These are phyloP conservation scores for Xylaria sp. DNA, from an alignment of 2,329 filamentous ascomycete species.

Conservation along the genomic window DNA sequence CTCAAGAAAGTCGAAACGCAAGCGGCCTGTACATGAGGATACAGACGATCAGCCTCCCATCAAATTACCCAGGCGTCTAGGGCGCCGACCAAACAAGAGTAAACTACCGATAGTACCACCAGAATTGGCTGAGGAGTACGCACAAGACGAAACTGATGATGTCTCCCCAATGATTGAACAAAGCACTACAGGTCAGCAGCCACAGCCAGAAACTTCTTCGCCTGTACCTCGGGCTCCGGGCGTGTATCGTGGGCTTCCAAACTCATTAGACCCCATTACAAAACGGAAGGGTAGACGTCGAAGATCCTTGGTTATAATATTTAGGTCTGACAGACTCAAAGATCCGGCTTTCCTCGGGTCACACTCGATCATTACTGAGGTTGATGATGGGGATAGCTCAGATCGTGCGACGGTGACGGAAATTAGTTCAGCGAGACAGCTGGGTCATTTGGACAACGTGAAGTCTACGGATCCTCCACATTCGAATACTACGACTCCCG, in stretches of 20 bases:
- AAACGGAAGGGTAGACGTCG: constrained; percentile 46
- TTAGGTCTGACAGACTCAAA: constrained; percentile 46
- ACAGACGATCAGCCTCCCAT: constrained; percentile 21
- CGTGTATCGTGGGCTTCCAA: constrained; percentile 46
- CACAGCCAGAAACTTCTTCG: constrained; percentile 9
- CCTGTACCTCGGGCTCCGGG: constrained; percentile 38
- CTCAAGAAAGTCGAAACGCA: constrained; percentile 34
- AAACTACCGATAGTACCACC: background rate
- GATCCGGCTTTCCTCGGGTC: constrained; percentile 40
- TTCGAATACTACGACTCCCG: constrained; percentile 23
- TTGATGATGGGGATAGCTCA: constrained; percentile 1
- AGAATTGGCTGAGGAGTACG: background rate
- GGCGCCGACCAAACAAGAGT: constrained; percentile 14
- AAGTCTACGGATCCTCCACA: constrained; percentile 6
- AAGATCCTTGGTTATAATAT: constrained; percentile 48
- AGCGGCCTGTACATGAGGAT: constrained; percentile 23
- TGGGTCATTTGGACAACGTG: background rate
- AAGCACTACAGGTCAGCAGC: background rate
- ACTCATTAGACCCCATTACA: constrained; percentile 45
- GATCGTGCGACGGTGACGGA: background rate
- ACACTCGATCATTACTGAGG: background rate
- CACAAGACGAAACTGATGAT: background rate
- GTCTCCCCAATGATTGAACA: background rate
- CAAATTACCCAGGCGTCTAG: constrained; percentile 19
- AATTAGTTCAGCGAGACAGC: background rate